Base-by-base conservation (phyloP, 768 basidiomycete genomes). In the Macrolepiota albuminosa region DNA sequence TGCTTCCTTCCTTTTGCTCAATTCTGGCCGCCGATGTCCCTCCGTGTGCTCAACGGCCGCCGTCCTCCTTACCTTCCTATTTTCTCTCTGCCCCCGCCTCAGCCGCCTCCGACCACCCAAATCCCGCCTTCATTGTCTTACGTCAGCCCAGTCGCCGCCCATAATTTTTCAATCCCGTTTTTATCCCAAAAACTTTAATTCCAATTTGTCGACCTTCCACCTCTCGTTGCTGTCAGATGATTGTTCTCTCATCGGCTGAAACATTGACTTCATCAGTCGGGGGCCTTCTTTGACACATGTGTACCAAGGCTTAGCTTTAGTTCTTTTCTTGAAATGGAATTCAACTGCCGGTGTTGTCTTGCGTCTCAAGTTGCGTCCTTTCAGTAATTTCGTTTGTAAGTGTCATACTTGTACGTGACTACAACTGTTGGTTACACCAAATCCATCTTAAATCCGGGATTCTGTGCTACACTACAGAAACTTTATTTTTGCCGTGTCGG, bases 101-200 rank as follows among this genome's bases (percentile, higher is more conserved):
- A 42, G 29, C 31, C 53, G 39, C 55, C 42, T 42, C 39, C 62
- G 56, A 50, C 36, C 24, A 54, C 40, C 21, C 56, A 26, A 9
- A 14, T 4, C 14, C 54, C 29, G 52, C 21, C 26, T 53, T 52
- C 21, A 31, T 45, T 21, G 49, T 59, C 62, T 69, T 64, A 69
- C 60, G 63, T 69, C 57, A 69, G 60, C 63, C 34, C 50, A 62
- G 52, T 67, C 66, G 63, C 62, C 66, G 67, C 63, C 62, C 57
- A 56, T 63, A 67, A 63, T 60, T 67, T 65, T 66, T 61, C 58
- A 64, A 67, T 54, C 54, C 42, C 54, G 26, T 48, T 24, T 48
- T 26, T 10, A 37, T 14, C 13, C 24, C 33, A 34, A 4, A 34
- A 50, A 50, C 49, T 51, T 14, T 36, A 37, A 51, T 21, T 37